Conservation (phyloP, 2,329 filamentous ascomycete species). For the Colletotrichum ledebouriae region DNA sequence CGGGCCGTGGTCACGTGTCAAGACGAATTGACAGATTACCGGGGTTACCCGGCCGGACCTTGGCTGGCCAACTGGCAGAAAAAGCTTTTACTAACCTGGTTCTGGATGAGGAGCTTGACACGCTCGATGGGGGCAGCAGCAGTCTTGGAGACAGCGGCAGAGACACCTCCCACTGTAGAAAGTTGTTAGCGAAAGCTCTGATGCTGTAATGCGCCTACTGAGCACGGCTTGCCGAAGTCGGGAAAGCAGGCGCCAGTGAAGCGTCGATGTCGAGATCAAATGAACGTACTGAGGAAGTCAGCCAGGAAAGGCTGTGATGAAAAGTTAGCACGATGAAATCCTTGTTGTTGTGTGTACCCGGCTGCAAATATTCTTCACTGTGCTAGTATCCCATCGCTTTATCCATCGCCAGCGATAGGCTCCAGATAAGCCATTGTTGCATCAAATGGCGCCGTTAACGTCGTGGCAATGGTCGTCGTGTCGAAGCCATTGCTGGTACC, state of each 20-base stretch:
- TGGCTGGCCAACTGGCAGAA: constrained; percentile 16
- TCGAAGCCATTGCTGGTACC: constrained; percentile 28
- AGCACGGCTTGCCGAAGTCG: neutral
- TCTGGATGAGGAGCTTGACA: constrained; percentile 99
- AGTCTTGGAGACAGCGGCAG: constrained; percentile 99
- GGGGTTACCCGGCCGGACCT: constrained; percentile 22
- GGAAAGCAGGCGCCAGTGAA: neutral
- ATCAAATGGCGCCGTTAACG: neutral
- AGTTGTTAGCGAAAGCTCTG: constrained; percentile 43
- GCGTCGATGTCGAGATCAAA: neutral
- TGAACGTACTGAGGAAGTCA: constrained; percentile 96
- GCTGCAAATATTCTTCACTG: neutral
- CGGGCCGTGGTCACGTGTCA: constrained; percentile 34
- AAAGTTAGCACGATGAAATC: constrained; percentile 51
- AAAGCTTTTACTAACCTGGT: constrained; percentile 81
- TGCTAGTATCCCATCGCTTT: neutral
- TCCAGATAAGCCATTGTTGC: constrained; percentile 12
- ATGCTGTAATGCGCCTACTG: neutral
- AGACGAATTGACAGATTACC: constrained; percentile 1
- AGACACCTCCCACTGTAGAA: constrained; percentile 95
- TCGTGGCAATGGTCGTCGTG: neutral
- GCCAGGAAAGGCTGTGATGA: constrained; percentile 85
- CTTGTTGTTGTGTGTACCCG: neutral
- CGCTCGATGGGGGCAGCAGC: constrained; percentile 99
- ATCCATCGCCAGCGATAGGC: constrained; percentile 24